Conservation (phyloP, 768 basidiomycete species). For the Podaxis sp. region DNA sequence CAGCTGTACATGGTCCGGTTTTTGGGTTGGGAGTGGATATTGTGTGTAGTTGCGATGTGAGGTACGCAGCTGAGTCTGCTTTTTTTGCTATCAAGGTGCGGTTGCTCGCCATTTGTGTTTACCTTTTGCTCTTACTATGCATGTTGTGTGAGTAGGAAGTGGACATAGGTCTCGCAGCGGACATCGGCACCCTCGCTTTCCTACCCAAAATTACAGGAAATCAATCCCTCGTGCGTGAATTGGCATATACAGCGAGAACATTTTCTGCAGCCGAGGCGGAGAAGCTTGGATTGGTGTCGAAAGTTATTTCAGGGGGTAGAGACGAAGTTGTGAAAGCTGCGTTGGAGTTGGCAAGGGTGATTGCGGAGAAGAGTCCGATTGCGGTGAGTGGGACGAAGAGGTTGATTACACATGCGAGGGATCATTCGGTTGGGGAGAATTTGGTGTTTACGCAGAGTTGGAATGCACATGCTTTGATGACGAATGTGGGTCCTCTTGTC, state of each 20-base stretch:
- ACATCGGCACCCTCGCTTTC: constrained; percentile 83
- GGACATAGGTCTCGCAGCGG: constrained; percentile 83
- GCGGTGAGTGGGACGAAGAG: constrained; percentile 78
- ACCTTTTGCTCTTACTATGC: background rate
- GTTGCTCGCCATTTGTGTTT: constrained; percentile 37
- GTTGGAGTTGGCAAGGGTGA: constrained; percentile 58
- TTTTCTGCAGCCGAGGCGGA: constrained; percentile 71
- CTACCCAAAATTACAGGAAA: constrained; percentile 79
- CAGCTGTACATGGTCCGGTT: constrained; percentile 71
- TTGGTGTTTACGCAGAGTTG: constrained; percentile 43
- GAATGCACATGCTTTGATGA: constrained; percentile 42
- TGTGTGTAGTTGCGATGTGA: constrained; percentile 71
- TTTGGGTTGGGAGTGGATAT: constrained; percentile 82
- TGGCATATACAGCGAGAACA: constrained; percentile 71
- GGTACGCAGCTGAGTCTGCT: constrained; percentile 63
- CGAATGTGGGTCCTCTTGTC: constrained; percentile 27
- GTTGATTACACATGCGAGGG: constrained; percentile 72
- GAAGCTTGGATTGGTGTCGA: constrained; percentile 71
- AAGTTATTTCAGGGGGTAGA: constrained; percentile 62
- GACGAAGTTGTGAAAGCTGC: constrained; percentile 68
- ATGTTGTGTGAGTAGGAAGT: constrained; percentile 56
- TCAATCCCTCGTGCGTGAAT: constrained; percentile 66
- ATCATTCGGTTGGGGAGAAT: constrained; percentile 57
- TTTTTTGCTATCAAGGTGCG: constrained; percentile 73
- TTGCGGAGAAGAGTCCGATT: constrained; percentile 77